Percentiles rank a stretch among this genome's conserved stretches.
These are phyloP conservation scores for Aspergillus niger DNA, from an alignment of 2,329 filamentous ascomycete genomes.

Conservation along the genomic window DNA sequence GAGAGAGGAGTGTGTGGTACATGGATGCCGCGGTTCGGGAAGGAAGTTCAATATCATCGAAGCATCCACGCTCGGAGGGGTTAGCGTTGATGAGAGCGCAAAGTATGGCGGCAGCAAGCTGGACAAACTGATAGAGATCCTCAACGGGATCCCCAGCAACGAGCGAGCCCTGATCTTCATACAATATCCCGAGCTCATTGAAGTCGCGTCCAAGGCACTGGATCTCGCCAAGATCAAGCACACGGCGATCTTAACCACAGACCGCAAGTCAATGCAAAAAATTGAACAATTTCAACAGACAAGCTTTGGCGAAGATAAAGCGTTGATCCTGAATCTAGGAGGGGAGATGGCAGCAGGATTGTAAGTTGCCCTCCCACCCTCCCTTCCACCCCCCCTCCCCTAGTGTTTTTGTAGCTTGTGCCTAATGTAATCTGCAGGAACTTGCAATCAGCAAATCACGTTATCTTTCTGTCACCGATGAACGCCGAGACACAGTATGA, in stretches of 20 bases:
- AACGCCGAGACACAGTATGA: constrained; percentile 53
- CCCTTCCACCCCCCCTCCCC: too few species aligned
- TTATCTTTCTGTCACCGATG: constrained; percentile 64
- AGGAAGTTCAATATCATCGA: constrained; percentile 45
- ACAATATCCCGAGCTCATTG: constrained; percentile 52
- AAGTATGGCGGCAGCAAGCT: constrained; percentile 52
- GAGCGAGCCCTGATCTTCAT: constrained; percentile 61
- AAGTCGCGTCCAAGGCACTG: constrained; percentile 36
- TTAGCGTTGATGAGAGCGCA: constrained; percentile 24
- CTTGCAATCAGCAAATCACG: constrained; percentile 63
- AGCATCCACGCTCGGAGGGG: constrained; percentile 38
- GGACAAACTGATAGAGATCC: constrained; percentile 47
- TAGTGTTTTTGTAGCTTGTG: neutral
- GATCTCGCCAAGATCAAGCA: constrained; percentile 32
- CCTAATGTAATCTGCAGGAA: constrained; percentile 49
- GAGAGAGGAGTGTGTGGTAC: constrained; percentile 42
- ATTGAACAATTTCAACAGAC: constrained; percentile 46
- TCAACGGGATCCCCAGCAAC: constrained; percentile 41
- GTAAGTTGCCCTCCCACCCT: constrained; percentile 45
- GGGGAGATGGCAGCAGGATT: constrained; percentile 61
- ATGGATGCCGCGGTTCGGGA: constrained; percentile 45
- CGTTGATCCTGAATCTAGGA: constrained; percentile 60
- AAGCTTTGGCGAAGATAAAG: constrained; percentile 43
- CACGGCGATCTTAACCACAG: constrained; percentile 40
- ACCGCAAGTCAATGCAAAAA: constrained; percentile 32